A percentile compares a stretch with the other conserved stretches of the same genome.
phyloP scores from a whole-genome alignment of 2,329 filamentous ascomycete species.

The Penicillium sp. region DNA sequence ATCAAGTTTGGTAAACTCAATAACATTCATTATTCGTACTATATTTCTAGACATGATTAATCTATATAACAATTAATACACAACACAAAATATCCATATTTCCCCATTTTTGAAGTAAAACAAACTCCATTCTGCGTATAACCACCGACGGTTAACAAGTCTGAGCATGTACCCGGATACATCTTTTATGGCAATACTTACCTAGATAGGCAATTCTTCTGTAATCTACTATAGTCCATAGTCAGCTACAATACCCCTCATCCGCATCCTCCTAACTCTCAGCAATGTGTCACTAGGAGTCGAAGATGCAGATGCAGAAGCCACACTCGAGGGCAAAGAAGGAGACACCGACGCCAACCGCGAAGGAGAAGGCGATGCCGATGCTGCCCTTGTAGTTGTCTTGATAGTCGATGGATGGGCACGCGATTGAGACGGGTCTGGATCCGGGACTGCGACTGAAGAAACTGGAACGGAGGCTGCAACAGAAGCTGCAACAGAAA shows the following conservation, averaged over 20 bases:
- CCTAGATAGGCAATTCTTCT: neutral
- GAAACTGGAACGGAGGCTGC: neutral
- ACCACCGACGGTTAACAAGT: no score
- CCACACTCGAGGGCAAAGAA: neutral
- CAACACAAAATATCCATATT: no score
- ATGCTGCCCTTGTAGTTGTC: neutral
- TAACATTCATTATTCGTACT: no score
- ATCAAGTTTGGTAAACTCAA: no score
- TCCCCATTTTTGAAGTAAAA: no score
- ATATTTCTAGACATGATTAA: no score
- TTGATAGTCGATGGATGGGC: neutral
- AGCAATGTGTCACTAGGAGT: neutral
- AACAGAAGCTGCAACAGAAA: neutral
- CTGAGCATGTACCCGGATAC: no score
- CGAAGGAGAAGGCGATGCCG: no score
- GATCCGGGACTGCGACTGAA: neutral
- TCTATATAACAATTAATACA: no score
- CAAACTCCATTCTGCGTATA: no score
- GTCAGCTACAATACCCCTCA: neutral
- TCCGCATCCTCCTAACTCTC: neutral
- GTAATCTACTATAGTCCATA: neutral
- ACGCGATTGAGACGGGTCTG: neutral
- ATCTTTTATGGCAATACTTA: no score
- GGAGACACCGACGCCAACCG: no score
- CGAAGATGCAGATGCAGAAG: neutral